These are phyloP conservation scores for Bombardia bombarda DNA, from an alignment of 495 filamentous ascomycete species.

Conservation along the genomic window DNA sequence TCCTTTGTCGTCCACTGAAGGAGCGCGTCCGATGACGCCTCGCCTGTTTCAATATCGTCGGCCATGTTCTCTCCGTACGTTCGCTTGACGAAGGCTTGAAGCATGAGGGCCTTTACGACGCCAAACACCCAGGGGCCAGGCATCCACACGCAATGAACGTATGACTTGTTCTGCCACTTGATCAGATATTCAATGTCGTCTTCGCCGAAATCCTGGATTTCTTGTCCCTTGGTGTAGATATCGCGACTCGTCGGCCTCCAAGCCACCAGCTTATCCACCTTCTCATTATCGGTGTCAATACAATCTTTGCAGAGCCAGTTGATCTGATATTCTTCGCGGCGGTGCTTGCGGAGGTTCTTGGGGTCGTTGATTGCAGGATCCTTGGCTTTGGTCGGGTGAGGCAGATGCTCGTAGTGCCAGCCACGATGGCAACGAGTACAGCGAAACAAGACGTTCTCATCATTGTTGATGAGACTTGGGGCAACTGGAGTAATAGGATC, in stretches of 20 bases:
- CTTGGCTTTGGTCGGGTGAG: slow-evolving; percentile 29
- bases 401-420: slow-evolving; percentile 78
- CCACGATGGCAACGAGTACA: slow-evolving; percentile 69
- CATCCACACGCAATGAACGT: slow-evolving; percentile 75
- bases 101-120: slow-evolving; percentile 52
- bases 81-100: slow-evolving; percentile 64
- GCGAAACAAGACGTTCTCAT: slow-evolving; percentile 70
- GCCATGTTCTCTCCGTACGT: slow-evolving; percentile 40
- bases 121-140: slow-evolving; percentile 86
- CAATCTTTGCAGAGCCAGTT: slow-evolving; percentile 77
- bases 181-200: slow-evolving; percentile 82
- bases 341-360: slow-evolving; percentile 27
- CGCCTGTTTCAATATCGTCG: slow-evolving; percentile 8
- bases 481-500: slow-evolving; percentile 66
- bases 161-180: slow-evolving; percentile 75
- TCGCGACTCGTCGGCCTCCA: slow-evolving; percentile 66
- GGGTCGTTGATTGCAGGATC: slow-evolving; percentile 32
- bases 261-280: slow-evolving; percentile 67
- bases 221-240: slow-evolving; percentile 36
- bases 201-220: slow-evolving; percentile 44
- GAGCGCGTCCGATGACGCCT: slow-evolving; percentile 24
- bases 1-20: slow-evolving; percentile 67
- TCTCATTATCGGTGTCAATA: slow-evolving; percentile 38
- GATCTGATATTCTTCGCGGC: slow-evolving; percentile 48
- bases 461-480: slow-evolving; percentile 60